Base-by-base conservation (phyloP, 306 rosid species). In the Alnus glutinosa region DNA sequence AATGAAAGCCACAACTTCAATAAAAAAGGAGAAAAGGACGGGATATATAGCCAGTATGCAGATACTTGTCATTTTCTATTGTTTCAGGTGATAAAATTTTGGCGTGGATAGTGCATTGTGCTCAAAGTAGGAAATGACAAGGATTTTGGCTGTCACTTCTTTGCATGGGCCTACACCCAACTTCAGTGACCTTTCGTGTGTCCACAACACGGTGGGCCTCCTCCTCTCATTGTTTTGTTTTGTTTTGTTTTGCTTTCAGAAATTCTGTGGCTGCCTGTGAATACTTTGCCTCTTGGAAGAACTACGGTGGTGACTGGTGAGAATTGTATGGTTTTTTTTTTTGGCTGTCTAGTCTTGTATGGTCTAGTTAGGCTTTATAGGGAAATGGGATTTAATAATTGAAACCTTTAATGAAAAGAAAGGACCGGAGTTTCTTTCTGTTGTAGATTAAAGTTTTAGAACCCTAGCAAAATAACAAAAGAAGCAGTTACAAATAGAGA, bases 21-120 rank as follows among this genome's bases (percentile, higher is more conserved):
- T 42, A 42, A 8, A 1, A 66, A 67, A 37, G 72, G 30, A 18
- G 42, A 48, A 63, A 34, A 63, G 13, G 46, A 42, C 1, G 46
- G 70, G 42, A 15, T 30, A 12, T 16, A 23, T 23, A 34, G 46
- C 46, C 1, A 63, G 46, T 63, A 63, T 42, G 51, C 51, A 18
- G 34, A 68, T 30, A 7, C 42, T 49, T 50, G 44, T 71, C 61
- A 19, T 50, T 47, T 71, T 71, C 59, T 50, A 23, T 71, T 9
- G 13, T 71, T 50, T 48, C 42, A 71, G 74, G 75, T 83, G 73
- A 36, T 59, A 34, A 72, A 67, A 82, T 80, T 70, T 73, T 84
- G 75, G 79, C 70, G 82, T 82, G 87, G 86, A 86, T 79, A 52
- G 78, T 74, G 84, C 89, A 79, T 85, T 81, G 72, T 72, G 81